Conservation (phyloP, 2,329 filamentous ascomycete genomes). For the Aspergillaceae sp. region DNA sequence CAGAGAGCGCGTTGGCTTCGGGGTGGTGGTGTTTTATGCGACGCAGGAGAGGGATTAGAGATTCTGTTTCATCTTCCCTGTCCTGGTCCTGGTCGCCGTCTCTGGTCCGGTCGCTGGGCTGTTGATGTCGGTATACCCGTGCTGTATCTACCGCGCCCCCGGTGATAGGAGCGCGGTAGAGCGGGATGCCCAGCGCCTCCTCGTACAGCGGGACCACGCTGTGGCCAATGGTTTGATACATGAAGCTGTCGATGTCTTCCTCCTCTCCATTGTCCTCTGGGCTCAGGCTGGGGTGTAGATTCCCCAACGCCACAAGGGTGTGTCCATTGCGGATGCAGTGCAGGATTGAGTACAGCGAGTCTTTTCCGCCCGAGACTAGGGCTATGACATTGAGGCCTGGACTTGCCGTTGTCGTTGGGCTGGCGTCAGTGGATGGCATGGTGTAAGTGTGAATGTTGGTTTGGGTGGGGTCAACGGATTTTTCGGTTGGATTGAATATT, state of each 20-base stretch:
- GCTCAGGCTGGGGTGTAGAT: conserved; percentile 60
- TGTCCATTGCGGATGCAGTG: conserved; percentile 86
- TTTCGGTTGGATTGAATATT: not conserved
- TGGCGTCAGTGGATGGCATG: conserved; percentile 22
- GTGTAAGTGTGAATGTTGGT: not conserved
- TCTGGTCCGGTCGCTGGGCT: not conserved
- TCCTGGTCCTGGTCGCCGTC: conserved; percentile 6
- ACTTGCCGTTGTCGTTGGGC: conserved; percentile 27
- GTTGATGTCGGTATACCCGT: conserved; percentile 56
- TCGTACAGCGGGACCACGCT: conserved; percentile 77
- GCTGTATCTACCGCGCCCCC: conserved; percentile 63
- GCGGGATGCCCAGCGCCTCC: conserved; percentile 65
- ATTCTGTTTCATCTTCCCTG: conserved; percentile 76
- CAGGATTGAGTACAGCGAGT: conserved; percentile 87
- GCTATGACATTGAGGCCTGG: conserved; percentile 65
- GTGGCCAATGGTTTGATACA: conserved; percentile 98
- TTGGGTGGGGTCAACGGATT: not conserved
- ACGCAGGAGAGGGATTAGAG: conserved; percentile 65
- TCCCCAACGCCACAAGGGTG: conserved; percentile 76
- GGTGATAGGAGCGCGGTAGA: conserved; percentile 70
- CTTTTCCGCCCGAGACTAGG: conserved; percentile 91
- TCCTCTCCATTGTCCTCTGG: conserved; percentile 17
- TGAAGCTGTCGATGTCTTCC: conserved; percentile 86
- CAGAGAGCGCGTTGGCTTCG: conserved; percentile 74
- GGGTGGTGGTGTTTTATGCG: conserved; percentile 62